Evolutionary conservation across 495 filamentous ascomycete genomes (phyloP), one percentile per base, ranked within the genome.

Genomic region (Penicillium turbatum): DNA sequence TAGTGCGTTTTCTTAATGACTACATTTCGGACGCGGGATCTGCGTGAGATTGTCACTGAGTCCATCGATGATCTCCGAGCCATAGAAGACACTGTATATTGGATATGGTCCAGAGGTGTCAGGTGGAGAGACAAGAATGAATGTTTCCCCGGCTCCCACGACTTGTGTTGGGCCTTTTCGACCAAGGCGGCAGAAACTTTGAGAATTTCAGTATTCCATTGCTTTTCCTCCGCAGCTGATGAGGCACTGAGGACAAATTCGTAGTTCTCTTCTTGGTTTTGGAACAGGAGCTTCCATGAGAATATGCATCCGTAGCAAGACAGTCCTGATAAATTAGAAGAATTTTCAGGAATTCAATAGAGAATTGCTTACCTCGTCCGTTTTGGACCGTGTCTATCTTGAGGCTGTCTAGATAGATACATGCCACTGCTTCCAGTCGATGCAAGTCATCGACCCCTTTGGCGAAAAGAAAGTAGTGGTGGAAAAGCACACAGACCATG

Each of bases 261-360:
- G 65, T 86, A 93, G 16, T 88, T 79, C 36, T 86, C 83, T 54
- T 88, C 79, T 39, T 86, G 78, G 37, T 82, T 79, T 59, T 92
- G 86, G 59, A 97, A 97, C 13, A 88, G 74, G n/a, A 97, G 64
- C 66, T 97, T 98, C 92, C 92, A 97, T 2, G 90, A 91, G 65
- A 89, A 89, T 11, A 85, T 82, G 17, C 88, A 90, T 16, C 85
- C 88, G 62, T 92, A 82, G 63, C 90, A 97, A 71, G 87, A 88
- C 6, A 96, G 68, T 2, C 92, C 92, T 95, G 19, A 0, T 10
- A n/a, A 13, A 38, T 42, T 13, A 30, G 57, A 38, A 32, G 10
- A 27, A 45, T 39, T 44, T 34, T 16, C 42, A 9, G 27, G 2
- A 29, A 24, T 10, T 19, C 15, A 24, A 6, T 6, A 1, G 26